Conservation (phyloP, 2,329 filamentous ascomycete species). For the Colletotrichum endophyticum region DNA sequence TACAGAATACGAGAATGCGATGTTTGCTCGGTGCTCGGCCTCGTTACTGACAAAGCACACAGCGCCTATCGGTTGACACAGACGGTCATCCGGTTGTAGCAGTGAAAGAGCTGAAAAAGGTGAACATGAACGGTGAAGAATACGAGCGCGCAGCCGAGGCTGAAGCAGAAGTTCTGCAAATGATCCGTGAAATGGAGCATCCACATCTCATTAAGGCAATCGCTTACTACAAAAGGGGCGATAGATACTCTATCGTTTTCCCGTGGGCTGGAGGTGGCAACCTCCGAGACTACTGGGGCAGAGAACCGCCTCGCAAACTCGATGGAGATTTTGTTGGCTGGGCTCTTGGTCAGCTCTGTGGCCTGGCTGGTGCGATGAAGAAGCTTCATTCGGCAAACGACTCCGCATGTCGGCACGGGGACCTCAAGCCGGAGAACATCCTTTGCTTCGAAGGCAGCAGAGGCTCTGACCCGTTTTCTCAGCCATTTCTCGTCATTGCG, state of each 20-base stretch:
- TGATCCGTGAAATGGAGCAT: neutral
- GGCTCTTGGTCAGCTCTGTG: neutral
- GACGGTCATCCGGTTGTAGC: neutral
- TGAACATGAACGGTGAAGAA: neutral
- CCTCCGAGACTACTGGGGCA: neutral
- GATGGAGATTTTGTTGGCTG: neutral
- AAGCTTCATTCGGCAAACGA: neutral
- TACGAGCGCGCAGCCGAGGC: neutral
- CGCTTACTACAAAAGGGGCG: neutral
- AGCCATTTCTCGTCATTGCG: neutral
- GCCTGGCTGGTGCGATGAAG: neutral
- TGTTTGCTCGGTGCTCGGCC: too few relatives aligned
- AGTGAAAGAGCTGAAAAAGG: neutral
- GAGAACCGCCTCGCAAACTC: neutral
- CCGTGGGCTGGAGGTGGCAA: constrained; percentile 1
- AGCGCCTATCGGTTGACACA: neutral
- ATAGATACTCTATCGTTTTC: neutral
- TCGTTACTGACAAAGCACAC: fast-evolving
- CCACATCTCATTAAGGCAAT: neutral
- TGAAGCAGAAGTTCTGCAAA: neutral
- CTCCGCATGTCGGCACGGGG: neutral
- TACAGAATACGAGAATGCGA: too few relatives aligned
- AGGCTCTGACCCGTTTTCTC: neutral
- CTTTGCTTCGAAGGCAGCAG: neutral
- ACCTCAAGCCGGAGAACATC: constrained; percentile 12